Evolutionary conservation across 2,329 filamentous ascomycete genomes (phyloP).

Genomic region (Diplodia seriata): DNA sequence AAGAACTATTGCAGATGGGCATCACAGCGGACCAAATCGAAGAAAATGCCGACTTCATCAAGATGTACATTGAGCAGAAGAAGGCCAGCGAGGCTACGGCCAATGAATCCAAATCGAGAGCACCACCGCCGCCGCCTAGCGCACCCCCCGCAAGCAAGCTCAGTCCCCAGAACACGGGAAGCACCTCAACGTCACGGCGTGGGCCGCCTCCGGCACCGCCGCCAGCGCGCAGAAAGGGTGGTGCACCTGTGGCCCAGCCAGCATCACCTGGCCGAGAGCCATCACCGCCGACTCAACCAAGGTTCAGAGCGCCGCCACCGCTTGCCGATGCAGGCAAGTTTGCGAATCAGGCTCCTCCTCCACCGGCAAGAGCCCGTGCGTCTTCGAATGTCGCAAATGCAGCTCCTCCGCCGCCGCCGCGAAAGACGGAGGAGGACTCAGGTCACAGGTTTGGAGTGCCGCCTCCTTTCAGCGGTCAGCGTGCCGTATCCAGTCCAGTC

Average conservation of each 20-base stretch:
- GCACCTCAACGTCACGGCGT: slow-evolving; percentile 61
- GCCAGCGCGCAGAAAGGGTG: slow-evolving; percentile 54
- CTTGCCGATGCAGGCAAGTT: slow-evolving; percentile 89
- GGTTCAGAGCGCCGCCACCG: slow-evolving; percentile 85
- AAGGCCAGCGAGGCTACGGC: slow-evolving; percentile 59
- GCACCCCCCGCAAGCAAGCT: slow-evolving; percentile 52
- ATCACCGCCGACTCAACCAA: slow-evolving; percentile 68
- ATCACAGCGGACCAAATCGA: slow-evolving; percentile 73
- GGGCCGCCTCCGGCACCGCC: slow-evolving; percentile 68
- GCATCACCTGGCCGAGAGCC: slow-evolving; percentile 62
- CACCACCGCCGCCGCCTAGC: slow-evolving; percentile 67
- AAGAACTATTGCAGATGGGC: slow-evolving; percentile 68
- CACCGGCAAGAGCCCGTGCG: slow-evolving; percentile 58
- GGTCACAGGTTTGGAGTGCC: slow-evolving; percentile 75
- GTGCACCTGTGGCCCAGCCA: slow-evolving; percentile 46
- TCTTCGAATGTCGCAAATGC: slow-evolving; percentile 57
- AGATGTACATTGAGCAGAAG: slow-evolving; percentile 69
- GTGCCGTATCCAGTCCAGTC: slow-evolving; percentile 56
- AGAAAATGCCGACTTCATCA: slow-evolving; percentile 72
- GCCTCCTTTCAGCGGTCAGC: slow-evolving; percentile 75
- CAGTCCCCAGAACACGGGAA: slow-evolving; percentile 68
- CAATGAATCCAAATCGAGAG: slow-evolving; percentile 59
- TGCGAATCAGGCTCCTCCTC: slow-evolving; percentile 54
- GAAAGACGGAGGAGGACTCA: slow-evolving; percentile 67
- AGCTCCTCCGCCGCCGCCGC: slow-evolving; percentile 72